Evolutionary conservation across 176 grass and related monocot genomes (phyloP).

Genomic region (Oryza meridionalis): DNA sequence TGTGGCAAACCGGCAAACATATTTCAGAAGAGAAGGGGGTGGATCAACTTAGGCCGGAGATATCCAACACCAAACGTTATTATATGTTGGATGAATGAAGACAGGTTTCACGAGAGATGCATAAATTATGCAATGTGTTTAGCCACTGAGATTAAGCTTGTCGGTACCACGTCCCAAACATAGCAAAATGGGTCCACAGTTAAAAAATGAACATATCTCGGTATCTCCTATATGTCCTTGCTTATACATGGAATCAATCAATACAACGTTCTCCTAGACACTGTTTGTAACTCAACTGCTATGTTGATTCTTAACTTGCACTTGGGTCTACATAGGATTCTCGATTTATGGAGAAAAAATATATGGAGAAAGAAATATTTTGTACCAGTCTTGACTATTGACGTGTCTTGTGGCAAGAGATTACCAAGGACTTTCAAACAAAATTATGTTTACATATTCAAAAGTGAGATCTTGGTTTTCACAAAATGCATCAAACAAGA

Average conservation of each 20-base stretch:
- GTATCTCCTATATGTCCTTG: neutral
- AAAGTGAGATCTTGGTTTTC: no score
- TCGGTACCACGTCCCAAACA: neutral
- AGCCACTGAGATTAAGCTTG: no score
- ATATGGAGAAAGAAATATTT: no score
- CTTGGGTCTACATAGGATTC: no score
- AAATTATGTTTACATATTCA: no score
- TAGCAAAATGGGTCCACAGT: neutral
- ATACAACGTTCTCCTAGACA: neutral
- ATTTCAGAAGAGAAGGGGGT: neutral
- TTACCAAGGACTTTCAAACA: no score
- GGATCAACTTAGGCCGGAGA: neutral
- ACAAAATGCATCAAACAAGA: no score
- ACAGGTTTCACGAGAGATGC: no score
- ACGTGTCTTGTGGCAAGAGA: no score
- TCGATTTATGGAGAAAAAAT: no score
- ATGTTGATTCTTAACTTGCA: neutral
- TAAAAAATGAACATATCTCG: neutral
- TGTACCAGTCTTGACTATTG: no score
- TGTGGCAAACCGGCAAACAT: neutral
- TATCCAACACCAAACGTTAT: neutral
- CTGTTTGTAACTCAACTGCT: neutral
- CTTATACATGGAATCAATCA: neutral
- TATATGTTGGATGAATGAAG: neutral
- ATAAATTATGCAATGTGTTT: no score